Evolutionary conservation across 257 asterid species (phyloP).

Genomic region (Plantago major): DNA sequence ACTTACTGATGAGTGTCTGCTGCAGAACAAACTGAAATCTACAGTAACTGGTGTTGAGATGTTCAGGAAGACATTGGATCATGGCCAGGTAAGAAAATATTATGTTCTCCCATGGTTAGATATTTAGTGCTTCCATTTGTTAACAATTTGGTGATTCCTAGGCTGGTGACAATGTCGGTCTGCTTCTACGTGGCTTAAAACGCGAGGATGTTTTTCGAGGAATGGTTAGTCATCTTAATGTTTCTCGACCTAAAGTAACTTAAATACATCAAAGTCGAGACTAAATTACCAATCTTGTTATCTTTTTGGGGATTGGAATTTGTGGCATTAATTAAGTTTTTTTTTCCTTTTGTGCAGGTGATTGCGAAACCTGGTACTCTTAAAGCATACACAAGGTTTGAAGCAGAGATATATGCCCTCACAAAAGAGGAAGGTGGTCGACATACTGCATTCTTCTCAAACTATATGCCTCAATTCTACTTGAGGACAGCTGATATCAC

Average conservation of each 20-base stretch:
- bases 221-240: conserved; percentile 49
- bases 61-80: conserved; percentile 94
- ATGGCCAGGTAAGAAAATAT: conserved; percentile 64
- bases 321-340: too few relatives aligned
- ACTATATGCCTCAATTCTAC: conserved; percentile 95
- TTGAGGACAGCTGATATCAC: conserved; percentile 98
- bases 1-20: conserved; percentile 14
- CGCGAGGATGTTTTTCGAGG: conserved; percentile 90
- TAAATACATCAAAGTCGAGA: too few relatives aligned
- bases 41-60: conserved; percentile 97
- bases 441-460: conserved; percentile 95
- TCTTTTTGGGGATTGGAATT: too few relatives aligned
- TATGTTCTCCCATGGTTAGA: background rate
- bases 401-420: conserved; percentile 96
- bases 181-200: conserved; percentile 92
- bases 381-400: conserved; percentile 85
- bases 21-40: conserved; percentile 73
- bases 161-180: conserved; percentile 99
- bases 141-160: conserved; percentile 26
- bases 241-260: too few relatives aligned
- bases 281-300: too few relatives aligned
- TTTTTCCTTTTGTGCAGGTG: conserved; percentile 42
- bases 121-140: background rate
- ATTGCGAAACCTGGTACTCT: conserved; percentile 84
- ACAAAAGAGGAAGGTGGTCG: conserved; percentile 99